phyloP scores from a whole-genome alignment of 345 rosid species.

The Heritiera littoralis region DNA sequence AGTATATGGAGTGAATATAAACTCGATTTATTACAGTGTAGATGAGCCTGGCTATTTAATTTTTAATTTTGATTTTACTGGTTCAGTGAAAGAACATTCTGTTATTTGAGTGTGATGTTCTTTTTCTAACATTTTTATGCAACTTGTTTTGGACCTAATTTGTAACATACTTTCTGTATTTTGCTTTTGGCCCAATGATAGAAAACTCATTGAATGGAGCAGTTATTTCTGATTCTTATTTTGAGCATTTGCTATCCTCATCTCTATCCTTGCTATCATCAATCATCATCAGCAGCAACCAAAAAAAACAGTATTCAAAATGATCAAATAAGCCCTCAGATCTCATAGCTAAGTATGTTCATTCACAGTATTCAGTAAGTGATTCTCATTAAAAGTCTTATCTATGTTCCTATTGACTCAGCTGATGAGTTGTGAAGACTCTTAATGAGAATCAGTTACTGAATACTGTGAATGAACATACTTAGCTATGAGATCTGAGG shows the following conservation, averaged over 20 bases:
- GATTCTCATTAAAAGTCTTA: too few species aligned
- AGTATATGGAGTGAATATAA: background rate
- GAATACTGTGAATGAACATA: background rate
- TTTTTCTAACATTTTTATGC: background rate
- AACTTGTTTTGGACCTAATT: background rate
- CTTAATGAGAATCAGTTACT: background rate
- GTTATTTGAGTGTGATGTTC: background rate
- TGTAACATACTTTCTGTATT: background rate
- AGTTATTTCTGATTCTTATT: slow-evolving; percentile 19
- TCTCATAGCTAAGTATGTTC: too few species aligned
- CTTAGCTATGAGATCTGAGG: slow-evolving; percentile 30
- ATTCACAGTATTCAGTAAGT: too few species aligned
- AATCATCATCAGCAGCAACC: background rate
- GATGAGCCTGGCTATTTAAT: background rate
- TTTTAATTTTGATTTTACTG: background rate
- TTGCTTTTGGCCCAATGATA: slow-evolving; percentile 26
- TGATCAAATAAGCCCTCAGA: too few species aligned
- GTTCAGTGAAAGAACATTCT: background rate
- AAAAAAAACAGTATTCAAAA: too few species aligned
- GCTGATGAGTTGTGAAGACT: slow-evolving; percentile 16
- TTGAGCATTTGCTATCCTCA: slow-evolving; percentile 22
- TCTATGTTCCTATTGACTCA: background rate
- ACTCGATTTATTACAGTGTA: background rate
- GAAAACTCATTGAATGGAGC: background rate
- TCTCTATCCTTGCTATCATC: background rate